Evolutionary conservation across 2,329 filamentous ascomycete species (phyloP).

Genomic region (Capronia americana): DNA sequence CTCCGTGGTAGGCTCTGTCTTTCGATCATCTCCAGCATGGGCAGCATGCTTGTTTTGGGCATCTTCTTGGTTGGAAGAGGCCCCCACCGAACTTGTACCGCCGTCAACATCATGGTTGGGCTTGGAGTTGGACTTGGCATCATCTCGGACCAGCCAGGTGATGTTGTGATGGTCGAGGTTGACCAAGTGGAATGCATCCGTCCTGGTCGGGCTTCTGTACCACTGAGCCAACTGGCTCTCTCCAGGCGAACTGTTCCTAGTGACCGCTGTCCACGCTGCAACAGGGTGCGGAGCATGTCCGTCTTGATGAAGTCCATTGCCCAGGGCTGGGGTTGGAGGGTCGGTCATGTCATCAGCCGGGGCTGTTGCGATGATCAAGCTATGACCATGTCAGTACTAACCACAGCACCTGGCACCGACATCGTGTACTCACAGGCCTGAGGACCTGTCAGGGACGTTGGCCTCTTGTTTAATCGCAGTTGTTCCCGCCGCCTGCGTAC

Average conservation of each 20-base stretch:
- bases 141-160: neutral
- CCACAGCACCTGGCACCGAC: neutral
- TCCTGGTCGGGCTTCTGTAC: neutral
- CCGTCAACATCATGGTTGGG: neutral
- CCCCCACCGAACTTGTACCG: neutral
- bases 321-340: neutral
- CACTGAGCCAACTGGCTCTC: neutral
- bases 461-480: neutral
- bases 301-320: neutral
- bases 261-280: neutral
- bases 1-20: neutral
- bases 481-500: neutral
- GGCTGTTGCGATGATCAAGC: neutral
- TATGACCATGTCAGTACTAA: neutral
- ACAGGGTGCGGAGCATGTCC: neutral
- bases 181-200: neutral
- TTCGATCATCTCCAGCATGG: neutral
- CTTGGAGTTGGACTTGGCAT: neutral
- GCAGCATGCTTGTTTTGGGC: neutral
- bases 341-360: neutral
- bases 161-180: neutral
- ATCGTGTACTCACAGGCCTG: neutral
- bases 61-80: neutral
- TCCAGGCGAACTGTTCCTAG: neutral
- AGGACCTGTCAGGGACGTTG: neutral